Conservation (phyloP, 164 flowering plant genomes). For the Piper longum region DNA sequence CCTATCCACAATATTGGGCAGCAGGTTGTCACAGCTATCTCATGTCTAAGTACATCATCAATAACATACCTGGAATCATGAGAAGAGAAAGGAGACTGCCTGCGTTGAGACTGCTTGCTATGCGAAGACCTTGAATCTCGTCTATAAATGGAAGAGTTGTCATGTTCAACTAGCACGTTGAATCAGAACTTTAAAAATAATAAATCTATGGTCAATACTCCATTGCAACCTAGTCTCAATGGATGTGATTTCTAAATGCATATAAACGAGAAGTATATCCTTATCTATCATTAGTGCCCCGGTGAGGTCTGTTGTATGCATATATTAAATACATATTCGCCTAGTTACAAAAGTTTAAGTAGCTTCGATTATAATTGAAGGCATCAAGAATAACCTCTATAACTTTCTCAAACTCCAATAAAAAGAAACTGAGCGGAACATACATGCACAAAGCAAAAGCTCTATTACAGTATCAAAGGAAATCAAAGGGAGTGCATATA, state of each 20-base stretch:
- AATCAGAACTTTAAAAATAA: conserved; percentile 16
- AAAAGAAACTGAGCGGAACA: no score
- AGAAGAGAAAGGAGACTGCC: conserved; percentile 98
- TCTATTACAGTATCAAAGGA: no score
- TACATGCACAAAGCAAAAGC: no score
- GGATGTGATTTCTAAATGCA: neutral
- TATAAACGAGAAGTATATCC: no score
- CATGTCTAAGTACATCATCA: conserved; percentile 11
- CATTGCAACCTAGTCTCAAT: conserved; percentile 5
- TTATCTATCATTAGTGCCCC: neutral
- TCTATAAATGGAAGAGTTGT: conserved; percentile 80
- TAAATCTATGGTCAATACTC: conserved; percentile 15
- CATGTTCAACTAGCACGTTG: conserved; percentile 59
- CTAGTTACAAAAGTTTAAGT: no score
- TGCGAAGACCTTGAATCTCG: conserved; percentile 94
- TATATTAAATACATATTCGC: no score
- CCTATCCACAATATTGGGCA: neutral
- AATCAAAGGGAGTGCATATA: no score
- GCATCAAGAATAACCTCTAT: no score
- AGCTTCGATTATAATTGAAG: no score
- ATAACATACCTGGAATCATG: conserved; percentile 65
- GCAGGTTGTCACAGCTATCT: neutral
- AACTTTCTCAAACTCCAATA: no score
- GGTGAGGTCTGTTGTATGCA: no score
- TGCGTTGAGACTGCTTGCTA: conserved; percentile 97